Evolutionary conservation across 2,329 filamentous ascomycete species (phyloP).

Genomic region (Seiridium unicorne): DNA sequence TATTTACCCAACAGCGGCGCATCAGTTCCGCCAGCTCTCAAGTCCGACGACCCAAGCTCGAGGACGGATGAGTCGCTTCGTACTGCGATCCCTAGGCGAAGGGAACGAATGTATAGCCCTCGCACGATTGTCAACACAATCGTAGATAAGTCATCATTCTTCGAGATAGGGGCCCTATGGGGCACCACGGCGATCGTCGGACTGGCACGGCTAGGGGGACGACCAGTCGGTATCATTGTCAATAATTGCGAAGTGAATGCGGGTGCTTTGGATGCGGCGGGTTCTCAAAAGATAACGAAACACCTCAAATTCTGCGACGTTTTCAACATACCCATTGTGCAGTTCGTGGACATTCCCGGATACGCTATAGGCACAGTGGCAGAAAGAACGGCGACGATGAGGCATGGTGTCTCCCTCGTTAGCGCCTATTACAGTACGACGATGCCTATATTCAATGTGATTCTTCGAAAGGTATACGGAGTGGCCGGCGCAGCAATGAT

Average conservation of each 20-base stretch:
- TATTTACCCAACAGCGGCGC: constrained; percentile 59
- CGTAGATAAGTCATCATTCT: constrained; percentile 56
- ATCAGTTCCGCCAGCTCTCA: constrained; percentile 48
- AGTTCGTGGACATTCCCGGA: constrained; percentile 62
- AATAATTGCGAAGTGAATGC: constrained; percentile 61
- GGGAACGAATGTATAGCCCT: constrained; percentile 60
- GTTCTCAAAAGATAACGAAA: constrained; percentile 59
- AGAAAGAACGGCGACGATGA: constrained; percentile 63
- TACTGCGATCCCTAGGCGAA: constrained; percentile 54
- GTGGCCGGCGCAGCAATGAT: constrained; percentile 66
- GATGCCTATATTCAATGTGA: constrained; percentile 61
- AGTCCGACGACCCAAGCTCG: constrained; percentile 45
- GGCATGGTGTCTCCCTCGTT: constrained; percentile 60
- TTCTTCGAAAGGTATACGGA: constrained; percentile 59
- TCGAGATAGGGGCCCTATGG: constrained; percentile 64
- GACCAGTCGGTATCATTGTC: constrained; percentile 57
- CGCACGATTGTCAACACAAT: constrained; percentile 55
- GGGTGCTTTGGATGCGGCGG: constrained; percentile 59
- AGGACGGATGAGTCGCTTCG: constrained; percentile 48
- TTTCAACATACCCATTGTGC: constrained; percentile 62
- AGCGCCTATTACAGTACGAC: constrained; percentile 63
- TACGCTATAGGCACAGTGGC: constrained; percentile 64
- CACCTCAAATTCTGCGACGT: constrained; percentile 64
- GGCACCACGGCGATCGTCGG: constrained; percentile 61
- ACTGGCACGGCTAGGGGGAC: constrained; percentile 55